phyloP scores from a whole-genome alignment of 805 yeast genomes.

The Wickerhamomyces ciferrii region DNA sequence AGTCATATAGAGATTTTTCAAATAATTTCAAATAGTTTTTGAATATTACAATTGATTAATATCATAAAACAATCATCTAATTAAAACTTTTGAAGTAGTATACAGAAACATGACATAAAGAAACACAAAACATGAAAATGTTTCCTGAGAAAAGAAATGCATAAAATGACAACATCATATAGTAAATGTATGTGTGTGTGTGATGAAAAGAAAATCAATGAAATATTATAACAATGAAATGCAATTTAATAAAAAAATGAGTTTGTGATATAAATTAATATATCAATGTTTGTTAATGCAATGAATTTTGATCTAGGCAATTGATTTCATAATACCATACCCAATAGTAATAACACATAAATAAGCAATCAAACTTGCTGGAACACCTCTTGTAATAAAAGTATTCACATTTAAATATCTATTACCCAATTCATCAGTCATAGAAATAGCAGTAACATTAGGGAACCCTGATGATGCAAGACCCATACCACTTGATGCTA shows the following conservation, averaged over 20 bases:
- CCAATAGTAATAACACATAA: slow-evolving; percentile 72
- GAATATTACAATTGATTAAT: no score
- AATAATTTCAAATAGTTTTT: no score
- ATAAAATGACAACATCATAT: not conserved
- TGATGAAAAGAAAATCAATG: no score
- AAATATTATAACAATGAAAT: not conserved
- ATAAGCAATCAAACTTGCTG: slow-evolving; percentile 75
- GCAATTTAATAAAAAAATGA: no score
- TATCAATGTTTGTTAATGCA: no score
- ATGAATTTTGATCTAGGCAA: slow-evolving; percentile 5
- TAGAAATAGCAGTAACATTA: slow-evolving; percentile 95
- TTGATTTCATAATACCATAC: slow-evolving; percentile 58
- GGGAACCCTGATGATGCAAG: slow-evolving; percentile 97
- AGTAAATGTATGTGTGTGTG: no score
- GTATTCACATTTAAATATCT: slow-evolving; percentile 78
- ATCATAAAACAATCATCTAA: no score
- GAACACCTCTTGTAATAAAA: slow-evolving; percentile 88
- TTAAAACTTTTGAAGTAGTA: not conserved
- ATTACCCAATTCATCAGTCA: slow-evolving; percentile 87
- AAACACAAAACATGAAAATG: no score
- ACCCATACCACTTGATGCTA: slow-evolving; percentile 96
- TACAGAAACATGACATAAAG: no score
- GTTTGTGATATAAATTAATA: no score
- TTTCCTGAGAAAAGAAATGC: not conserved
- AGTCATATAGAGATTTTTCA: not conserved